Evolutionary conservation across 768 basidiomycete genomes (phyloP).

Genomic region (Mycena amicta): DNA sequence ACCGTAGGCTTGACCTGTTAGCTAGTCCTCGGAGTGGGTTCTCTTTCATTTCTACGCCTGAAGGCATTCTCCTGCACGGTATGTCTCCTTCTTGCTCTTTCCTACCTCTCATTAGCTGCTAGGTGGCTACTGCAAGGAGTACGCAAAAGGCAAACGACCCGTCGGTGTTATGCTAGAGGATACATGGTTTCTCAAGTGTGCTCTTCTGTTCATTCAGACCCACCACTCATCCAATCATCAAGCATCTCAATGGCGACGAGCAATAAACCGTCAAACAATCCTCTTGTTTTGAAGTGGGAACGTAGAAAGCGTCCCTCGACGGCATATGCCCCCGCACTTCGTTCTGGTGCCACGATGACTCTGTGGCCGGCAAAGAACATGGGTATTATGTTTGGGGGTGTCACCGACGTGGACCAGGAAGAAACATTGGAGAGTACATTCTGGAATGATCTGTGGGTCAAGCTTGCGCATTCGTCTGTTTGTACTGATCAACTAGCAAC

Average conservation of each 20-base stretch:
- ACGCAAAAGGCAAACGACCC: conserved; percentile 80
- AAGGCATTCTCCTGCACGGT: conserved; percentile 84
- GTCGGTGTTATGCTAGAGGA: conserved; percentile 89
- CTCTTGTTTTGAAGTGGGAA: conserved; percentile 79
- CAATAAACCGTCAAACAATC: conserved; percentile 44
- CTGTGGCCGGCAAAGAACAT: conserved; percentile 69
- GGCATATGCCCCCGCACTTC: conserved; percentile 68
- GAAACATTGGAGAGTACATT: conserved; percentile 85
- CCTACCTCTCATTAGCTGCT: not conserved
- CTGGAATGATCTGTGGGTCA: conserved; percentile 79
- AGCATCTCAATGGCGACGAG: conserved; percentile 24
- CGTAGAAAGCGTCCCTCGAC: conserved; percentile 71
- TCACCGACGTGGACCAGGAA: conserved; percentile 88
- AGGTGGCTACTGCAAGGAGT: conserved; percentile 94
- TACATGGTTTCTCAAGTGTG: conserved; percentile 81
- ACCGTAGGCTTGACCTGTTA: not conserved
- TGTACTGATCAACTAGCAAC: conserved; percentile 49
- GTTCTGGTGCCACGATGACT: conserved; percentile 82
- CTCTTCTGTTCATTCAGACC: conserved; percentile 26
- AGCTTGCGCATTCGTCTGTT: not conserved
- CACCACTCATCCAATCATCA: too few species aligned
- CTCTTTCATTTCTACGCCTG: conserved; percentile 76
- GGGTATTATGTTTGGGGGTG: conserved; percentile 85
- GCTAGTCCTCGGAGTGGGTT: conserved; percentile 77
- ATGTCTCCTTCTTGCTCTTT: conserved; percentile 8